Conservation (phyloP, 2,329 filamentous ascomycete species). For the Ascochyta koolunga region DNA sequence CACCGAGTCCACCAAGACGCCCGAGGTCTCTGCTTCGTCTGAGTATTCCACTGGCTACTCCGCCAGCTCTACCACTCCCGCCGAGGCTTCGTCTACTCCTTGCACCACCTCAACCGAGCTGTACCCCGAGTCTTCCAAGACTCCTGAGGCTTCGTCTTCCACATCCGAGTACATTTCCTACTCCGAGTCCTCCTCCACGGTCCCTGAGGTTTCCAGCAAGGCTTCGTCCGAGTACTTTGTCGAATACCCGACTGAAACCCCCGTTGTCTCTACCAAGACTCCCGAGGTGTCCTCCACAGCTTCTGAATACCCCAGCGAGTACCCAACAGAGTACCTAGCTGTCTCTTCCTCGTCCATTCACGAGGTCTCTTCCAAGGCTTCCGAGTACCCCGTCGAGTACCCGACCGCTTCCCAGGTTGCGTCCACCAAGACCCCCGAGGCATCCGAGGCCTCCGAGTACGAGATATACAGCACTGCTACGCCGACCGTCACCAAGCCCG, state of each 20-base stretch:
- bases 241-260: neutral
- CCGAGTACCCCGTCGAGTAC: constrained; percentile 17
- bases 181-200: constrained; percentile 12
- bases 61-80: constrained; percentile 1
- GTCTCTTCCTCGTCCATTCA: constrained; percentile 9
- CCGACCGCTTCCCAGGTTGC: constrained; percentile 3
- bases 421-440: constrained; percentile 6
- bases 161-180: neutral
- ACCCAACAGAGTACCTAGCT: no score
- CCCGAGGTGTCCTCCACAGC: constrained; percentile 5
- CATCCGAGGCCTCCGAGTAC: constrained; percentile 4
- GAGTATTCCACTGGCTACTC: constrained; percentile 5
- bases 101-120: constrained; percentile 13
- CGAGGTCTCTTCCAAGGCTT: constrained; percentile 11
- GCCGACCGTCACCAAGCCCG: constrained; percentile 14
- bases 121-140: constrained; percentile 10
- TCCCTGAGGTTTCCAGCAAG: constrained; percentile 11
- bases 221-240: neutral
- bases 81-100: constrained; percentile 11
- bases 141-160: neutral
- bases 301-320: constrained; percentile 2
- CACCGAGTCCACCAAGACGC: constrained; percentile 8
- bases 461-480: constrained; percentile 10
- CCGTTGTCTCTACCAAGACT: constrained; percentile 1
- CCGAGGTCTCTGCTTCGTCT: neutral